Evolutionary conservation across 805 yeast genomes (phyloP).

Genomic region (Yamadazyma kitorensis): DNA sequence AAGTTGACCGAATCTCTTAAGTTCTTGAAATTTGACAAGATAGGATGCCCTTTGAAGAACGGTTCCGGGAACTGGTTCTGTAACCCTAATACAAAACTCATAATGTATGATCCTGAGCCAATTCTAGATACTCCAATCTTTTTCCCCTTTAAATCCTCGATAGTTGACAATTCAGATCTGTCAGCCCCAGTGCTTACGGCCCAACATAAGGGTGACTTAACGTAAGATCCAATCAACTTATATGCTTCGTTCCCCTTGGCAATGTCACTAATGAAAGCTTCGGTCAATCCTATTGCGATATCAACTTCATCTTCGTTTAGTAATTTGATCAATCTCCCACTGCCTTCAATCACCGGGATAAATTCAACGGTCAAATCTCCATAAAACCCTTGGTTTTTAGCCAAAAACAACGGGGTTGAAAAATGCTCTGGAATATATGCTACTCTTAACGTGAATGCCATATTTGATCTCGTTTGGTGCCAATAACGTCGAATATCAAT

Average conservation of each 20-base stretch:
- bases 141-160: constrained; percentile 55
- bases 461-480: too few relatives aligned
- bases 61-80: constrained; percentile 53
- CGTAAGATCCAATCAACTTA: constrained; percentile 77
- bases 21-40: constrained; percentile 67
- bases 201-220: constrained; percentile 86
- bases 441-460: constrained; percentile 45
- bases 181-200: constrained; percentile 75
- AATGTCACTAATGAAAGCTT: constrained; percentile 82
- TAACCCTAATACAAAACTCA: constrained; percentile 80
- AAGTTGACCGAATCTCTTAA: constrained; percentile 77
- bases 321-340: constrained; percentile 81
- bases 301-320: constrained; percentile 64
- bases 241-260: constrained; percentile 67
- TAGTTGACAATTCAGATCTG: constrained; percentile 52
- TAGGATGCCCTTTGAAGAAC: constrained; percentile 51
- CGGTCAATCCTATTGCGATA: constrained; percentile 85
- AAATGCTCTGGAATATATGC: constrained; percentile 94
- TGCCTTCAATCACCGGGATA: constrained; percentile 77
- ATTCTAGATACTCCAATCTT: constrained; percentile 79
- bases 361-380: constrained; percentile 53
- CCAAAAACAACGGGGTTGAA: constrained; percentile 80
- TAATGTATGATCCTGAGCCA: constrained; percentile 89
- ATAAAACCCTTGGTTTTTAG: constrained; percentile 58
- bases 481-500: too few relatives aligned